Conservation (phyloP, 2,329 filamentous ascomycete species). For the Byssoonygena ceratinophila region DNA sequence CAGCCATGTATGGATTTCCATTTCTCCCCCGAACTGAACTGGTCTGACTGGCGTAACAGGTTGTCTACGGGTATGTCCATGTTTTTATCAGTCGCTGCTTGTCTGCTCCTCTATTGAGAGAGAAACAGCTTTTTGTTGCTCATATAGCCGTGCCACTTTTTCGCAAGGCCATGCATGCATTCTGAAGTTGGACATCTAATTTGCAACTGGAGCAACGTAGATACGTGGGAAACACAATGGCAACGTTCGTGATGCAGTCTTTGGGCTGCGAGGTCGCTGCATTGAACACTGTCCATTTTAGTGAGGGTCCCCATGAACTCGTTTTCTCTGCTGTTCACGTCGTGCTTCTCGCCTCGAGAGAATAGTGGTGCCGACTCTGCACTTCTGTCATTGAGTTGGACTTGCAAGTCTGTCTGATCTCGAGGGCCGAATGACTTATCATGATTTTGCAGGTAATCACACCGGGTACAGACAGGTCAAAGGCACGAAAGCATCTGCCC, state of each 20-base stretch:
- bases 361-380: constrained; percentile 6
- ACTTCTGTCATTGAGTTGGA: too few relatives aligned
- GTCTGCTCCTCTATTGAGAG: too few relatives aligned
- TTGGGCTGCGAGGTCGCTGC: constrained; percentile 88
- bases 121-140: too few relatives aligned
- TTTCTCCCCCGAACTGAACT: constrained; percentile 12
- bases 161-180: too few relatives aligned
- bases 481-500: constrained; percentile 68
- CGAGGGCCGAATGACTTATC: not conserved
- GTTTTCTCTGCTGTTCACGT: not conserved
- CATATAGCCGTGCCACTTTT: too few relatives aligned
- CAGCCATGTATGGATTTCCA: constrained; percentile 67
- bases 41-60: constrained; percentile 38
- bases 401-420: not conserved
- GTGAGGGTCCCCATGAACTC: constrained; percentile 45
- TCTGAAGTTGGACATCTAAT: too few relatives aligned
- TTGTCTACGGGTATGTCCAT: constrained; percentile 34
- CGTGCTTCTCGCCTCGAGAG: not conserved
- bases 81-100: too few relatives aligned
- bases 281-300: constrained; percentile 95
- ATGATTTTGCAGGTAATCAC: constrained; percentile 62
- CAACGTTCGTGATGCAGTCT: constrained; percentile 85
- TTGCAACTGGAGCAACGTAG: constrained; percentile 38
- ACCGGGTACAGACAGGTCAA: constrained; percentile 84
- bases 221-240: constrained; percentile 97